Conservation (phyloP, 306 rosid genomes). For the Cucumis cinereus region DNA sequence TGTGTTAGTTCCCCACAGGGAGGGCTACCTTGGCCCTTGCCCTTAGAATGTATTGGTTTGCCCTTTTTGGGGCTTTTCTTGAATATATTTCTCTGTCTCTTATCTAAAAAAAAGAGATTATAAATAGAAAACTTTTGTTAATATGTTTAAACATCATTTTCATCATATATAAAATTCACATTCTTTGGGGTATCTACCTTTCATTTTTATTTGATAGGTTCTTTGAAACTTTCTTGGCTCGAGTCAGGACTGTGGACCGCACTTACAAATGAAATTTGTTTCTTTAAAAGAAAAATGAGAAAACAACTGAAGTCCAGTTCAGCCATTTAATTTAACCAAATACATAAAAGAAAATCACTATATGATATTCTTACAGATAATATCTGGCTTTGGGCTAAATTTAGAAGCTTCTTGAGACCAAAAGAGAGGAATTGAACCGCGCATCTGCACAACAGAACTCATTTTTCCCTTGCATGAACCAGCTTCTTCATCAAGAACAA, state of each 20-base stretch:
- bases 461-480: slow-evolving; percentile 80
- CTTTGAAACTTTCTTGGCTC: background rate
- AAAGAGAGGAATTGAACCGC: slow-evolving; percentile 95
- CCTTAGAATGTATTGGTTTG: too few species aligned
- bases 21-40: too few species aligned
- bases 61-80: too few species aligned
- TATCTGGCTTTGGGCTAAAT: slow-evolving; percentile 95
- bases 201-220: background rate
- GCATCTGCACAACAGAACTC: slow-evolving; percentile 98
- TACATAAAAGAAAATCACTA: slow-evolving; percentile 5
- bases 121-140: too few species aligned
- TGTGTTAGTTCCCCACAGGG: too few species aligned
- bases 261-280: background rate
- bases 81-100: too few species aligned
- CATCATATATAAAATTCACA: background rate
- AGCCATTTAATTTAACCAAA: background rate
- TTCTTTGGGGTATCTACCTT: background rate
- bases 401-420: slow-evolving; percentile 98
- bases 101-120: too few species aligned
- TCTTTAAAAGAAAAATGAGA: background rate
- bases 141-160: background rate
- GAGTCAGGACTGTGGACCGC: background rate
- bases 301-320: background rate
- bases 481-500: slow-evolving; percentile 84
- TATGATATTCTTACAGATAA: slow-evolving; percentile 43